Percentiles rank a stretch among this genome's conserved stretches.
Evolutionary conservation across 805 yeast genomes (phyloP).

Genomic region (Zygosaccharomyces rouxii): DNA sequence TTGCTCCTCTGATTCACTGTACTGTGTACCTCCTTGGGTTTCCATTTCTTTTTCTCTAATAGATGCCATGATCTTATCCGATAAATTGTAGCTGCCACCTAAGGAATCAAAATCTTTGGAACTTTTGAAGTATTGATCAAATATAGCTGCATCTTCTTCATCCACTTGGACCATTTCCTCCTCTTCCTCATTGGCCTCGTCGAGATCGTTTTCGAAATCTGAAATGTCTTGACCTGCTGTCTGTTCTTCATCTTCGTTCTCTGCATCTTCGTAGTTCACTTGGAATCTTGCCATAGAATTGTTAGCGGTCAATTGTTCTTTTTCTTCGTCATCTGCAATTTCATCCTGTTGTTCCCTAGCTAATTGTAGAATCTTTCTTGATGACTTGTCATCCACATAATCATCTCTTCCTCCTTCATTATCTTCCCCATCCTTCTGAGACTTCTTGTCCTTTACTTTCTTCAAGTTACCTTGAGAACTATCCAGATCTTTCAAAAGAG

Average conservation of each 20-base stretch:
- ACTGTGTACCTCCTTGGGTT: slow-evolving; percentile 16
- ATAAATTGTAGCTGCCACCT: slow-evolving; percentile 60
- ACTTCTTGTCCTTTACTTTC: slow-evolving; percentile 34
- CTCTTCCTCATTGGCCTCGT: slow-evolving; percentile 46
- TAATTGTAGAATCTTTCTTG: slow-evolving; percentile 79
- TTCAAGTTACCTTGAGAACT: slow-evolving; percentile 69
- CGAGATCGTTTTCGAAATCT: slow-evolving; percentile 50
- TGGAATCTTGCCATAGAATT: slow-evolving; percentile 34
- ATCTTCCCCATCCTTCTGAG: slow-evolving; percentile 36
- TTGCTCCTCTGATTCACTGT: slow-evolving; percentile 11
- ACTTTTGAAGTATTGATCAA: slow-evolving; percentile 65
- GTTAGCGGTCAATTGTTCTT: slow-evolving; percentile 27
- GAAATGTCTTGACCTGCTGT: slow-evolving; percentile 41
- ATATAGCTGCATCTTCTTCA: slow-evolving; percentile 78
- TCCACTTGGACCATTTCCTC: slow-evolving; percentile 64
- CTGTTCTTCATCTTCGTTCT: slow-evolving; percentile 46
- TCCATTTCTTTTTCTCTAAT: slow-evolving; percentile 65
- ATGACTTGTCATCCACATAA: slow-evolving; percentile 72
- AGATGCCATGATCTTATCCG: slow-evolving; percentile 91
- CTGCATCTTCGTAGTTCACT: slow-evolving; percentile 41
- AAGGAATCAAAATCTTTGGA: slow-evolving; percentile 36
- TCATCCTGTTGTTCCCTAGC: slow-evolving; percentile 95
- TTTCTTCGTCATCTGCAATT: slow-evolving; percentile 61
- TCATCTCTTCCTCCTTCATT: slow-evolving; percentile 50
- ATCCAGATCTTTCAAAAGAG: slow-evolving; percentile 74